Evolutionary conservation across 441 rosid genomes (phyloP).

Genomic region (Daphne laureola): DNA sequence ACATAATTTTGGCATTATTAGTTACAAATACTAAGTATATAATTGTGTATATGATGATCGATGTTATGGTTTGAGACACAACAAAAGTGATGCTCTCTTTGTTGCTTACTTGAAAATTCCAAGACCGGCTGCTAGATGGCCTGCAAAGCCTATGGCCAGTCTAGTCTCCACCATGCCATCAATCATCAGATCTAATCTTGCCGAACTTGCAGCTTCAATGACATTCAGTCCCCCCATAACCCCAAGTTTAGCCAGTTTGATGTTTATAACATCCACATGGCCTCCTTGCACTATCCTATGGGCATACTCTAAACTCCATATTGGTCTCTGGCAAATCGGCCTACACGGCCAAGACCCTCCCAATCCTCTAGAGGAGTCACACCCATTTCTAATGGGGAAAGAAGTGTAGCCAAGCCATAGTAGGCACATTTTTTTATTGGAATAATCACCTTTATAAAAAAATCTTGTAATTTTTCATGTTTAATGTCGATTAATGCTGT

Average conservation of each 20-base stretch:
- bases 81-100: slow-evolving; percentile 25
- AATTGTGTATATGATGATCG: too few species aligned
- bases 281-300: slow-evolving; percentile 52
- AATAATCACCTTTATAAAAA: too few species aligned
- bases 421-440: too few species aligned
- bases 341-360: slow-evolving; percentile 84
- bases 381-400: slow-evolving; percentile 88
- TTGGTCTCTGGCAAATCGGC: slow-evolving; percentile 43
- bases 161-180: slow-evolving; percentile 96
- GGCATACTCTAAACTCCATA: slow-evolving; percentile 60
- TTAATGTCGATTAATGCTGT: too few species aligned
- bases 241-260: slow-evolving; percentile 86
- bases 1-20: background rate
- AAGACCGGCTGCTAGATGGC: slow-evolving; percentile 86
- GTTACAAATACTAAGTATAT: too few species aligned
- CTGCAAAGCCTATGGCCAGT: slow-evolving; percentile 89
- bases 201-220: slow-evolving; percentile 49
- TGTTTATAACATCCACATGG: slow-evolving; percentile 67
- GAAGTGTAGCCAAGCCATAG: too few species aligned
- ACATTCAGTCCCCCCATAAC: slow-evolving; percentile 70
- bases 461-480: too few species aligned
- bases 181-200: slow-evolving; percentile 70
- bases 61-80: background rate
- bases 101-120: slow-evolving; percentile 72
- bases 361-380: slow-evolving; percentile 84